Base-by-base conservation (phyloP, 345 rosid species). In the Linum trigynum region DNA sequence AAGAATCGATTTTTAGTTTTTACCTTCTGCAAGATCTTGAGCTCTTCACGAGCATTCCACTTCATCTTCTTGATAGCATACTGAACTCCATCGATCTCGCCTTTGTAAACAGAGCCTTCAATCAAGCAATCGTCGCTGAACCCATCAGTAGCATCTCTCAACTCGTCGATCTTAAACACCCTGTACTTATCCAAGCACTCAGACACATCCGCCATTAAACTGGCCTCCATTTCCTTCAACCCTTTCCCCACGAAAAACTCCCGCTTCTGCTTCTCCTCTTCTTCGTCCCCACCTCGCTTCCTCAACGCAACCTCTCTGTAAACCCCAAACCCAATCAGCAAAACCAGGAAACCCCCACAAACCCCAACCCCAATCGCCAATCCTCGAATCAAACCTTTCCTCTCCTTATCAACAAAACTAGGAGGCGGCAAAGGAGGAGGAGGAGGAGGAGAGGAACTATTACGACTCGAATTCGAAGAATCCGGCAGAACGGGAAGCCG, bases 181-280 rank as follows among this genome's bases (percentile, higher is more conserved):
- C 72, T 83, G 57, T 87, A 87, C 77, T 80, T 87, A 64, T 83
- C 92, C 83, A 87, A 69, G 74, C 92, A 84, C 40, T 78, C 86
- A 63, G 92, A 83, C 60, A 87, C 85, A 80, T 84, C 88, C 11
- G 88, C 90, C 82, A 87, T 69, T 64, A 87, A 74, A 76, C 55
- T 78, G 69, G 66, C 79, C 59, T 83, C 78, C 80, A 62, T 68
- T 5, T 73, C 74, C 42, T 66, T 78, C 66, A 64, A 7, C 60
- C 61, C 75, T 39, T 57, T 72, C 59, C 69, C 74, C 51, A 45
- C 12, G 6, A 62, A 9, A 4, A 62, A 64, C 65, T 68, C 63
- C 65, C 40, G 39, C 74, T 62, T 60, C 69, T 59, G 74, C 72
- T 64, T 69, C 78, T 76, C 80, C n/a, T 63, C 69, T 42, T 71